Base-by-base conservation (phyloP, 2,329 filamentous ascomycete species). In the Trematosphaeria pertusa region DNA sequence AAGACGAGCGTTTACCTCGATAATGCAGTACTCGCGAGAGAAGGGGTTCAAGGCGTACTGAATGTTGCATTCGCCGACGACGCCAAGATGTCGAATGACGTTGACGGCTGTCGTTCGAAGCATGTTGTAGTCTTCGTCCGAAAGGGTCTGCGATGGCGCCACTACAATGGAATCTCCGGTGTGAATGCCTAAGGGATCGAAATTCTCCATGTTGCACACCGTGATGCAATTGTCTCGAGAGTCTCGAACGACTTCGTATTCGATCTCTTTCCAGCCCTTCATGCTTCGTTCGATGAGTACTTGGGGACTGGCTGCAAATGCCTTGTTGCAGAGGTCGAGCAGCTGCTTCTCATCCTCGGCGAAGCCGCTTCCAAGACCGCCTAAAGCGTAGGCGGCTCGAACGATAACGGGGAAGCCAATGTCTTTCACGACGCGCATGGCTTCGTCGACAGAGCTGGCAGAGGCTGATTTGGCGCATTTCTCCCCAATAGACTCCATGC, bases 171-270 rank as follows among this genome's bases (percentile, higher is more conserved):
- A 97, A 71, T 99, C 94, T 72, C 94, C 94, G 2, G 94, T 99
- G 69, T 97, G 94, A 54, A 97, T 97, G 64, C 94, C 94, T 1
- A 99, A 86, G 44, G 94, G 94, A 72, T 99, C 94, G 67, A 99
- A 99, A 78, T 99, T 99, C 78, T 99, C 94, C 94, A 99, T 97
- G 79, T 99, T 99, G 75, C 94, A 99, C 52, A 99, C 94, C 5
- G 94, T 99, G 71, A 99, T 97, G 72, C 94, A 99, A 81, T 97
- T 97, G 78, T 99, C 92, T 62, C 91, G 86, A 46, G 87, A 88
- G 78, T 97, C 94, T 65, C 94, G 88, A 31, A 99, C 94, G 52
- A 97, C 94, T 74, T 99, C 94, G 69, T 97, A 99, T 74, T 99
- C 94, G 54, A 97, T 95, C 75, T 99, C 94, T 75, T 99, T 99